A percentile compares a stretch with the other conserved stretches of the same genome.
These are phyloP conservation scores for Elasticomyces elasticus DNA, from an alignment of 495 filamentous ascomycete genomes.

Conservation along the genomic window DNA sequence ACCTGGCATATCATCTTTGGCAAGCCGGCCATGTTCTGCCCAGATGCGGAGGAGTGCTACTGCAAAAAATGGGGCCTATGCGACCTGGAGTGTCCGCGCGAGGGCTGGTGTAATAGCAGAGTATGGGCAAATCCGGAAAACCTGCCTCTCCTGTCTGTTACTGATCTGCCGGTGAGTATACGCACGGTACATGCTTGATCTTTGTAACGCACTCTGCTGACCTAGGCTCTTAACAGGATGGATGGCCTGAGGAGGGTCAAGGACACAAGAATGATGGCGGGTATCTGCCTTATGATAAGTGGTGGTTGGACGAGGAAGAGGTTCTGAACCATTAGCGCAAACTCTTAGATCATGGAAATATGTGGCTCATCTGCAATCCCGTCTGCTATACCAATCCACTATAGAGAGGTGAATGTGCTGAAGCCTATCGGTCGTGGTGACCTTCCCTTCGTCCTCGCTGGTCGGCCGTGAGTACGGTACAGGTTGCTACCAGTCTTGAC, in stretches of 20 bases:
- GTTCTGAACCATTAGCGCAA: neutral
- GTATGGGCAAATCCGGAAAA: neutral
- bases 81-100: neutral
- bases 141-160: neutral
- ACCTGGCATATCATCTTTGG: neutral
- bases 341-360: too few species aligned
- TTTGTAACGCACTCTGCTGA: neutral
- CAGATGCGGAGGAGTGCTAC: neutral
- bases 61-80: neutral
- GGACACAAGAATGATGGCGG: neutral
- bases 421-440: too few species aligned
- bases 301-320: neutral
- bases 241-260: neutral
- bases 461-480: too few species aligned
- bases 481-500: too few species aligned
- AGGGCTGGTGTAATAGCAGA: neutral
- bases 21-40: neutral
- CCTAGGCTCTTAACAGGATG: neutral
- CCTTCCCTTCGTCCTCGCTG: too few species aligned
- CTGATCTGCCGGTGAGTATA: neutral
- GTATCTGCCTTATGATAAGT: neutral
- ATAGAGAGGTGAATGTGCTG: too few species aligned
- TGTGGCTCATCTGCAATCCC: too few species aligned
- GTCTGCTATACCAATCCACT: too few species aligned
- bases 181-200: neutral